A percentile compares a stretch with the other conserved stretches of the same genome.
Evolutionary conservation across 2,329 filamentous ascomycete species (phyloP).

Genomic region (Colletotrichum musae): DNA sequence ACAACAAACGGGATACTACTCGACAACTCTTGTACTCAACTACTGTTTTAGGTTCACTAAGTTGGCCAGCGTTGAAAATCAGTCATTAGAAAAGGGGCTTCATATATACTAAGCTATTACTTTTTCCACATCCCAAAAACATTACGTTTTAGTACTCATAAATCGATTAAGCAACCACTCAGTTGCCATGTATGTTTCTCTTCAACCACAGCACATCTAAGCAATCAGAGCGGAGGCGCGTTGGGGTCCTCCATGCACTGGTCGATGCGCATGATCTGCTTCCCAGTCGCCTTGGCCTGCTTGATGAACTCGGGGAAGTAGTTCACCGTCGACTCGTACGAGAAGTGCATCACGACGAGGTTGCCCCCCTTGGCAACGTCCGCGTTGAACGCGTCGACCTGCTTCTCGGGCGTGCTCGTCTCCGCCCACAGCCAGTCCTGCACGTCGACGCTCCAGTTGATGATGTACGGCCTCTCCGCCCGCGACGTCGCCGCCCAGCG

Average conservation of each 20-base stretch:
- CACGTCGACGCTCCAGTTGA: constrained; percentile 79
- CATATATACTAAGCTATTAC: no score
- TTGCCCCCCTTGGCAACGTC: constrained; percentile 74
- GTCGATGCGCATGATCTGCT: constrained; percentile 76
- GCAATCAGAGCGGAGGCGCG: constrained; percentile 58
- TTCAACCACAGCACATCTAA: no score
- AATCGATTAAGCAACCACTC: no score
- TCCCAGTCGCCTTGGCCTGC: constrained; percentile 74
- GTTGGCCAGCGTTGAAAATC: no score
- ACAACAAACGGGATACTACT: no score
- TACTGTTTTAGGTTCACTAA: no score
- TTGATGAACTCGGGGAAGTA: constrained; percentile 76
- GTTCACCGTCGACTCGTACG: constrained; percentile 74
- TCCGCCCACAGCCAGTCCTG: constrained; percentile 80
- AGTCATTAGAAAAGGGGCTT: no score
- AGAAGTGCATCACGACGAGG: constrained; percentile 79
- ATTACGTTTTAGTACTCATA: no score
- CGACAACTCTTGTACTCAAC: no score
- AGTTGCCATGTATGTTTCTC: no score
- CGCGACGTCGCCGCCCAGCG: constrained; percentile 68
- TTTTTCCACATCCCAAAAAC: no score
- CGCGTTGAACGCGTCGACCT: constrained; percentile 75
- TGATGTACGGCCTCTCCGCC: constrained; percentile 68
- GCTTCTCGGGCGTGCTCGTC: constrained; percentile 74
- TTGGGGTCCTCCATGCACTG: constrained; percentile 76